Evolutionary conservation across 2,329 filamentous ascomycete species (phyloP), one percentile per base, ranked within the genome.

Genomic region (Thielaviopsis ethacetica): DNA sequence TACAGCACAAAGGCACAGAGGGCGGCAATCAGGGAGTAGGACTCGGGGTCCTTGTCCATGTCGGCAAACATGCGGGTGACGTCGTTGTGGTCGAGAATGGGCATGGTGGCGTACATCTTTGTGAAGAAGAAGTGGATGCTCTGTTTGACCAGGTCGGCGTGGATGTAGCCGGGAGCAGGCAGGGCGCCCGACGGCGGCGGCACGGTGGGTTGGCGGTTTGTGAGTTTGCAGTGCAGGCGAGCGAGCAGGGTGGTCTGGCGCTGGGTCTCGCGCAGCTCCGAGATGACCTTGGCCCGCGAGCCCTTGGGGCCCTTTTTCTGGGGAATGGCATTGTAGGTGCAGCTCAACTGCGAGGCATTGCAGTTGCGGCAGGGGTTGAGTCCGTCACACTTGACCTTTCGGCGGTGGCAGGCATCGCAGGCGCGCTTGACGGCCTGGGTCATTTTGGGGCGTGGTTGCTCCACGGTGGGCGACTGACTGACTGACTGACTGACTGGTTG

Each of bases 301-400:
- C 85, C 84, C 70, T 87, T 87, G 51, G 84, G 85, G 1, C 85
- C 85, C 69, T 88, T 88, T 72, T 87, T 88, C 71, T 86, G 84
- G 1, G 84, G 84, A 41, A 87, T 81, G 38, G 83, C 82, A 71
- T 86, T 83, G 75, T 87, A 88, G 30, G 84, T 87, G 74, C 85
- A 88, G 13, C 77, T 75, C 19, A 88, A 74, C 65, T 82, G 77
- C 6, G 84, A 82, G 7, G 83, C 79, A 13, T 76, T 75, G 70
- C 85, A 88, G 70, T 87, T 86, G 62, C 80, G 78, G 70, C 85
- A 89, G 21, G 85, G 84, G 65, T 83, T 83, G 67, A 81, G 74
- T 60, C 83, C 83, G 66, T 86, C 83, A 67, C 84, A 87, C 69
- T 85, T 86, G 68, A 87, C 84, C 70, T 87, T 87, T 69, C 84